A percentile compares a stretch with the other conserved stretches of the same genome.
phyloP scores from a whole-genome alignment of 345 rosid genomes.

The Microcos paniculata region DNA sequence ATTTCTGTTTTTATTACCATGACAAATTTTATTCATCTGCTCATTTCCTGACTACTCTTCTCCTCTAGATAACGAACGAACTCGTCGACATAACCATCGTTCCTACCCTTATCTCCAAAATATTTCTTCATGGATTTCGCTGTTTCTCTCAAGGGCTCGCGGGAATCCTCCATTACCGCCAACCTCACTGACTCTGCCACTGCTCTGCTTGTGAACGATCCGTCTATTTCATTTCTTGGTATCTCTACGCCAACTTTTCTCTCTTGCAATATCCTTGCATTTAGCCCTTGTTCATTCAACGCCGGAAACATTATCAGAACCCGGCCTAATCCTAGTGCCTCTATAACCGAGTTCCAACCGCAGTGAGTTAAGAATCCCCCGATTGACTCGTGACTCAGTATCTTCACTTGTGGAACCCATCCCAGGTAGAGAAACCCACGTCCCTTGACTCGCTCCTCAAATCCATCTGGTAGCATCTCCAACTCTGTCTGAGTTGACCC shows the following conservation, averaged over 20 bases:
- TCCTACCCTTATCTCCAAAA: conserved; percentile 17
- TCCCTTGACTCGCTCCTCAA: conserved; percentile 12
- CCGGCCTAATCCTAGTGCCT: conserved; percentile 34
- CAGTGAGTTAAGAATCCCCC: conserved; percentile 46
- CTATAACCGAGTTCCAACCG: conserved; percentile 41
- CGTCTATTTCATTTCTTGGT: conserved; percentile 34
- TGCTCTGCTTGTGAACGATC: conserved; percentile 33
- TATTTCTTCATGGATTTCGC: conserved; percentile 24
- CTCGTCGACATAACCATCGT: conserved; percentile 13
- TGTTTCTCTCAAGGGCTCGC: conserved; percentile 22
- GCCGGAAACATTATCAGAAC: conserved; percentile 37
- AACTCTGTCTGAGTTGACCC: conserved; percentile 7
- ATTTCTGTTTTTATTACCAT: no score
- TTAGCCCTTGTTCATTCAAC: conserved; percentile 45
- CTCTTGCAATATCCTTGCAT: conserved; percentile 34
- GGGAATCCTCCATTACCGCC: conserved; percentile 31
- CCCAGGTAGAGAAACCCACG: conserved; percentile 30
- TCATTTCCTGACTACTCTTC: no score
- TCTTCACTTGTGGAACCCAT: conserved; percentile 36
- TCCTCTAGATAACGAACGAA: conserved; percentile 16
- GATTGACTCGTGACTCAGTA: conserved; percentile 32
- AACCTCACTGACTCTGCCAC: conserved; percentile 41
- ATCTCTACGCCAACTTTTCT: conserved; percentile 41
- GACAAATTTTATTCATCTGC: no score
- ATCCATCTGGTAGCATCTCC: neutral